Evolutionary conservation across 331 rosid species (phyloP), one percentile per base, ranked within the genome.

Genomic region (Prunus yedoensis): DNA sequence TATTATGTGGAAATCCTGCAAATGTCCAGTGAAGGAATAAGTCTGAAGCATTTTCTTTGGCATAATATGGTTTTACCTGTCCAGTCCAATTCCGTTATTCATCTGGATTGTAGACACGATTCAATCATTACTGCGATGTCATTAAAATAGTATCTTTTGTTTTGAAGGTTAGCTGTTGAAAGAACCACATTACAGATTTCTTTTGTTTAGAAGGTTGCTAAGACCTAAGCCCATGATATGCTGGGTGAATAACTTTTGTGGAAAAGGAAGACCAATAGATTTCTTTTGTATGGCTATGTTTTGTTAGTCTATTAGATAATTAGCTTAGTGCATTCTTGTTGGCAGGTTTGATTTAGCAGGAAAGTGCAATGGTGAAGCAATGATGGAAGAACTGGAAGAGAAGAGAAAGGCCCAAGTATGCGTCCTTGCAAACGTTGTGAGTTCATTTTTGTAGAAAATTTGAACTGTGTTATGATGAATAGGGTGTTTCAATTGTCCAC

Each of bases 331-430:
- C 25, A 52, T 56, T 70, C 59, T 32, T 76, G 38, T 84, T 82
- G 80, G 59, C 80, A 95, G 97, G 99, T 95, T 95, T 87, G 90
- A 95, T 78, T 83, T 95, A 68, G 88, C 92, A 14, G 99, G 93
- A 65, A 95, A 92, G 79, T 81, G 84, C 78, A 79, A 66, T 45
- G 78, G 57, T 79, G 96, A 89, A 74, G 83, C 84, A 63, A 80
- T 80, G 65, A 85, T 74, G 80, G 97, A 88, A 83, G 99, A 91
- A 59, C 2, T 86, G 38, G 97, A 92, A 90, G 99, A 90, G 85
- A 89, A 82, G 71, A 87, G 90, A 82, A 90, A 87, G 73, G 76
- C 88, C 68, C 97, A 90, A 70, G 99, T 89, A 87, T 79, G 79
- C 27, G 15, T 25, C 15, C 49, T 58, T 41, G 43, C 46, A 62